These are phyloP conservation scores for Scalesia atractyloides DNA, from an alignment of 129 eudicot genomes.

Conservation along the genomic window DNA sequence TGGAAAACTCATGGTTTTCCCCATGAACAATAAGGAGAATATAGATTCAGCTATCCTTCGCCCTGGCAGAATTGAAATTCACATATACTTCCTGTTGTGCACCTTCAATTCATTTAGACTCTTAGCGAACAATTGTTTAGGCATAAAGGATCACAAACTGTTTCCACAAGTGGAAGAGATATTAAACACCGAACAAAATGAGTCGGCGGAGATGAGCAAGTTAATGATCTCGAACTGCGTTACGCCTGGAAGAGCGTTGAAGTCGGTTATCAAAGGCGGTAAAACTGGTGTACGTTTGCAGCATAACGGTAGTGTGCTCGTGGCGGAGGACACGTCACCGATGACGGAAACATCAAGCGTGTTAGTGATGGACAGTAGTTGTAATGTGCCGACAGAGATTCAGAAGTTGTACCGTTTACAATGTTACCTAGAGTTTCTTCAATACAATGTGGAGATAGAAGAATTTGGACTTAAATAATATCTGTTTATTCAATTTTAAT, in stretches of 20 bases:
- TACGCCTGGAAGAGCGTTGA: conserved; percentile 80
- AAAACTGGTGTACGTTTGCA: no score
- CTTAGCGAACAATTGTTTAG: conserved; percentile 67
- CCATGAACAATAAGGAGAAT: conserved; percentile 60
- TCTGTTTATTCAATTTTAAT: no score
- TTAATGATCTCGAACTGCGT: conserved; percentile 71
- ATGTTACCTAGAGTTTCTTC: no score
- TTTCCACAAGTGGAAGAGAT: conserved; percentile 13
- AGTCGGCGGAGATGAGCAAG: conserved; percentile 82
- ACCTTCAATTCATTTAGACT: conserved; percentile 60
- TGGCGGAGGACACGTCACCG: no score
- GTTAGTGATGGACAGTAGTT: no score
- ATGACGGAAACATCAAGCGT: no score
- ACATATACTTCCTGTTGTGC: conserved; percentile 66
- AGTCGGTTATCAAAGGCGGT: conserved; percentile 69
- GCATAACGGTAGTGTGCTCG: no score
- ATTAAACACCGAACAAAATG: conserved; percentile 46
- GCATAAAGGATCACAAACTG: conserved; percentile 60
- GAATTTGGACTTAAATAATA: no score
- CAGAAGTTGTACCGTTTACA: no score
- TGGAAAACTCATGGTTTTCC: conserved; percentile 70
- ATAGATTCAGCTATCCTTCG: conserved; percentile 61
- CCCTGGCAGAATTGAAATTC: conserved; percentile 82
- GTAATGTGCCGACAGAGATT: no score
- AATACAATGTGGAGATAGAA: conserved; percentile 3